Conservation (phyloP, 169 alveolate species). For the Plasmodium inui region DNA sequence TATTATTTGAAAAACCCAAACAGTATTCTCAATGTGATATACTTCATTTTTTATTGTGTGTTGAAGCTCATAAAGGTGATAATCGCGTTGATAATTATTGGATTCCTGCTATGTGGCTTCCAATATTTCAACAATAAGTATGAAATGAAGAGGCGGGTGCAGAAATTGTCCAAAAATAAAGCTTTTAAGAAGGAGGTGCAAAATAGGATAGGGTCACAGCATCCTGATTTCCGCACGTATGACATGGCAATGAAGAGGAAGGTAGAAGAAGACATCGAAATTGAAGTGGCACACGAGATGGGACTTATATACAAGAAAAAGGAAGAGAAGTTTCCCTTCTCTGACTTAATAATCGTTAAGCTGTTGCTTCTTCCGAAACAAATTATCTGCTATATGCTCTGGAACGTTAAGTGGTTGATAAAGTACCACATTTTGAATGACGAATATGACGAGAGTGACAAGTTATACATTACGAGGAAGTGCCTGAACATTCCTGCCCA, state of each 20-base stretch:
- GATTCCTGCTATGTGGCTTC: conserved; percentile 15
- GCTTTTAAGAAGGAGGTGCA: conserved; percentile 40
- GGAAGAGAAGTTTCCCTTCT: not conserved
- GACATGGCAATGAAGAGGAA: conserved; percentile 19
- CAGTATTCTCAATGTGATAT: conserved; percentile 41
- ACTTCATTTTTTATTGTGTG: conserved; percentile 15
- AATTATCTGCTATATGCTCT: conserved; percentile 1
- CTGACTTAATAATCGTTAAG: conserved; percentile 22
- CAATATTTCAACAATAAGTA: conserved; percentile 37
- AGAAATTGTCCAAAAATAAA: conserved; percentile 30
- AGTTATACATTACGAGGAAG: conserved; percentile 57
- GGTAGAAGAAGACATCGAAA: conserved; percentile 41
- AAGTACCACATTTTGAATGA: conserved; percentile 53
- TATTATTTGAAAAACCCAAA: conserved; percentile 59
- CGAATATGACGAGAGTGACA: conserved; percentile 55
- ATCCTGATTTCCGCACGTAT: conserved; percentile 38
- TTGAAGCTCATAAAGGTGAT: conserved; percentile 48
- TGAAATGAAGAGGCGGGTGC: conserved; percentile 13
- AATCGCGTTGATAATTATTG: not conserved
- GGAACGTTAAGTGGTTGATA: conserved; percentile 56
- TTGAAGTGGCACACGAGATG: conserved; percentile 41
- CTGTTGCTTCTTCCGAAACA: conserved; percentile 17
- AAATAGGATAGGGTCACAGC: not conserved
- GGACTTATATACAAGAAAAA: not conserved
- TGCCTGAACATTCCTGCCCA: conserved; percentile 20